Percentiles rank a stretch among this genome's conserved stretches.
phyloP scores from a whole-genome alignment of 202 grass and related monocot species.

The Zizania palustris region DNA sequence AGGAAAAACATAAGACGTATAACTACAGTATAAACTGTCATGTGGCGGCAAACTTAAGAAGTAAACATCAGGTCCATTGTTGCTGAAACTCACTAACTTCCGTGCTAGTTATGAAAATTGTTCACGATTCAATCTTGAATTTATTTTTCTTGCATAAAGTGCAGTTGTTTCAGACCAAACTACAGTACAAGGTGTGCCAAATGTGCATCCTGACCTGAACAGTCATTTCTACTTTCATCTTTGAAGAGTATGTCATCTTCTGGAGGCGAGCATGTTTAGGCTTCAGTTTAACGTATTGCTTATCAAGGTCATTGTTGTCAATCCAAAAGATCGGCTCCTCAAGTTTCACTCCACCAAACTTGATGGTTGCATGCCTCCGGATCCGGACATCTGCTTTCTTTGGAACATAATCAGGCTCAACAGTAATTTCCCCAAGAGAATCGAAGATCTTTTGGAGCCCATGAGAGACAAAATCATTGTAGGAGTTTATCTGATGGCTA shows the following conservation, averaged over 20 bases:
- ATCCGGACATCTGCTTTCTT: slow-evolving; percentile 63
- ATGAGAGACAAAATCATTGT: slow-evolving; percentile 74
- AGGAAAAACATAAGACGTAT: neutral
- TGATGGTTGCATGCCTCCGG: slow-evolving; percentile 66
- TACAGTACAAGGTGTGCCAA: slow-evolving; percentile 5
- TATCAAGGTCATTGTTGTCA: slow-evolving; percentile 41
- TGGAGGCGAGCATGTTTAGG: slow-evolving; percentile 85
- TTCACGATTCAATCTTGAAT: neutral
- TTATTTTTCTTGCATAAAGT: slow-evolving; percentile 7
- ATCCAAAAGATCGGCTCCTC: slow-evolving; percentile 54
- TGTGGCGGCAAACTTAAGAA: slow-evolving; percentile 15
- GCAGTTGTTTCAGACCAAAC: neutral
- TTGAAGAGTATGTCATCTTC: slow-evolving; percentile 84
- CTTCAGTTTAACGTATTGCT: slow-evolving; percentile 55
- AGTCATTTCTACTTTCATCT: slow-evolving; percentile 57
- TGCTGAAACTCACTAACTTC: slow-evolving; percentile 17
- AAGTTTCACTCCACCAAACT: slow-evolving; percentile 67
- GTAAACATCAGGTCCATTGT: slow-evolving; percentile 21
- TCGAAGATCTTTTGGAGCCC: slow-evolving; percentile 73
- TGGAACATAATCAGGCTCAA: slow-evolving; percentile 76
- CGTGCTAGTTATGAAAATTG: slow-evolving; percentile 8
- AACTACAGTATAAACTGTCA: neutral
- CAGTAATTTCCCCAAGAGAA: slow-evolving; percentile 59
- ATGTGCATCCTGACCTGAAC: slow-evolving; percentile 62
- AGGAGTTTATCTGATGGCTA: slow-evolving; percentile 80